A percentile compares a stretch with the other conserved stretches of the same genome.
These are phyloP conservation scores for Aspergillus latus DNA, from an alignment of 2,329 filamentous ascomycete species.

Conservation along the genomic window DNA sequence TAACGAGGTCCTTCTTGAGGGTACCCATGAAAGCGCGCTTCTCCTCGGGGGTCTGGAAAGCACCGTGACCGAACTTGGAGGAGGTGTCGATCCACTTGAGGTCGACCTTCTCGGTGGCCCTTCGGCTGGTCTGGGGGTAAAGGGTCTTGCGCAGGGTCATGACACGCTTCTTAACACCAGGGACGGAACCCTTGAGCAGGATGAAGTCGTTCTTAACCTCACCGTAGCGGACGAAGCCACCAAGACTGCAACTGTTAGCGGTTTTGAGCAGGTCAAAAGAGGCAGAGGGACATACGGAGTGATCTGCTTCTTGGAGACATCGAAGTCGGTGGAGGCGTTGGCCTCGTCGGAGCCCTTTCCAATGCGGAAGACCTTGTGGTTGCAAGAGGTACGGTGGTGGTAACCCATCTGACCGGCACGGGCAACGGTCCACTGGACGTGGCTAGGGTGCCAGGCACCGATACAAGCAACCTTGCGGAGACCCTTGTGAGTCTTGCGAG, in stretches of 20 bases:
- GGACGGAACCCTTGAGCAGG: slow-evolving; percentile 95
- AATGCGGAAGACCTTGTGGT: slow-evolving; percentile 99
- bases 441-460: slow-evolving; percentile 99
- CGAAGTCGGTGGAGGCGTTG: slow-evolving; percentile 91
- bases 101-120: slow-evolving; percentile 97
- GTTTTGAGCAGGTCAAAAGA: neutral
- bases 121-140: slow-evolving; percentile 94
- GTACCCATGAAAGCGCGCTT: slow-evolving; percentile 97
- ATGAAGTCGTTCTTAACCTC: slow-evolving; percentile 99
- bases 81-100: slow-evolving; percentile 99
- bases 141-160: slow-evolving; percentile 99
- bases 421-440: slow-evolving; percentile 99
- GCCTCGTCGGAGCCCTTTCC: slow-evolving; percentile 88
- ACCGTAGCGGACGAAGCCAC: slow-evolving; percentile 99
- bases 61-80: slow-evolving; percentile 99
- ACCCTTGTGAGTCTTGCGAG: slow-evolving; percentile 99
- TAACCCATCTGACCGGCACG: slow-evolving; percentile 99
- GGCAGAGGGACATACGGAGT: slow-evolving; percentile 78
- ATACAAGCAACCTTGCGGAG: slow-evolving; percentile 99
- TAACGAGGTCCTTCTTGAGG: slow-evolving; percentile 93
- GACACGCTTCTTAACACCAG: slow-evolving; percentile 98
- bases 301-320: slow-evolving; percentile 99
- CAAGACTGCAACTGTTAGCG: slow-evolving; percentile 65
- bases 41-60: slow-evolving; percentile 97
- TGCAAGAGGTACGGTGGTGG: slow-evolving; percentile 99